Conservation (phyloP, 352 stramenopile genomes). For the Ophiocytium majus region DNA sequence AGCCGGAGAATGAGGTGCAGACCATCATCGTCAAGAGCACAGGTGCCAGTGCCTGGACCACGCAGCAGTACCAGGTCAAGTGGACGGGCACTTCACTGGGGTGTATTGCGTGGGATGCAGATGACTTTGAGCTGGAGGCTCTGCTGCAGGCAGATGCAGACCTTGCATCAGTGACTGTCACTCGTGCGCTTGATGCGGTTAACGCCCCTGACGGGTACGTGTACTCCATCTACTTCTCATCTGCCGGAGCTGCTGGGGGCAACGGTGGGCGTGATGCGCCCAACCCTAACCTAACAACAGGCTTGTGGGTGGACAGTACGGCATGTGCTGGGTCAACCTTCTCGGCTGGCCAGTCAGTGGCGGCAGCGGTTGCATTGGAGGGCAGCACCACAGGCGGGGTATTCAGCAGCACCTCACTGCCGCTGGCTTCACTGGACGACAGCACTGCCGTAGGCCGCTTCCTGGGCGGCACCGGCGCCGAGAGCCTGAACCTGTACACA, state of each 20-base stretch:
- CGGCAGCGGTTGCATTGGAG: slow-evolving; percentile 26
- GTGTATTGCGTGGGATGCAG: slow-evolving; percentile 62
- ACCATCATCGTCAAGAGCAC: slow-evolving; percentile 63
- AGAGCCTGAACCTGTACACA: slow-evolving; percentile 39
- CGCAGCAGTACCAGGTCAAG: neutral
- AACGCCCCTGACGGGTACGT: slow-evolving; percentile 66
- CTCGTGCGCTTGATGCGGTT: slow-evolving; percentile 60
- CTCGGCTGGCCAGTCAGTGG: slow-evolving; percentile 27
- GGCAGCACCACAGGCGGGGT: slow-evolving; percentile 36
- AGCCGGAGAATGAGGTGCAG: slow-evolving; percentile 62
- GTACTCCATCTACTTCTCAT: slow-evolving; percentile 68
- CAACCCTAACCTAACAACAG: slow-evolving; percentile 31
- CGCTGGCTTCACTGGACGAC: slow-evolving; percentile 36
- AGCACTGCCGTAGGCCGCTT: slow-evolving; percentile 25
- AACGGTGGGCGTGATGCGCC: slow-evolving; percentile 40
- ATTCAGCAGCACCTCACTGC: slow-evolving; percentile 37
- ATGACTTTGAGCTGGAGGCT: slow-evolving; percentile 63
- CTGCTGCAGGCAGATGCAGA: slow-evolving; percentile 6
- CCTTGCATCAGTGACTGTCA: slow-evolving; percentile 62
- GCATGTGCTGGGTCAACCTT: slow-evolving; percentile 14
- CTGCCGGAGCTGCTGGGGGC: slow-evolving; percentile 27
- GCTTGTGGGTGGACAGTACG: slow-evolving; percentile 19
- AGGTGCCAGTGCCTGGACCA: slow-evolving; percentile 55
- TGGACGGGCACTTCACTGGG: neutral
- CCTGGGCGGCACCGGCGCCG: slow-evolving; percentile 41